Conservation (phyloP, 2,329 filamentous ascomycete species). For the Ceratocystis destructans region DNA sequence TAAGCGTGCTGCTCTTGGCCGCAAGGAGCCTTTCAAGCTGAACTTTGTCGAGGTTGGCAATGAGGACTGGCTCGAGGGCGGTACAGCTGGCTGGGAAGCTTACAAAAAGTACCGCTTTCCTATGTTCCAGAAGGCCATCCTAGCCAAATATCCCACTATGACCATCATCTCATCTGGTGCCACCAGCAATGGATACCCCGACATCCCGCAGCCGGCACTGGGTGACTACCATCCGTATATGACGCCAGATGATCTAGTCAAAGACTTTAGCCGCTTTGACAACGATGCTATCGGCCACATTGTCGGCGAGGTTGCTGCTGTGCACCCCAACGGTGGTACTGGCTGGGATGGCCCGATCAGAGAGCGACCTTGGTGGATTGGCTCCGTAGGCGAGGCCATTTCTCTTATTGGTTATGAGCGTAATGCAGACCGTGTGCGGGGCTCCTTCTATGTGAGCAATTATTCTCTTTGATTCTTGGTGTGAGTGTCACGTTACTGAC, state of each 20-base stretch:
- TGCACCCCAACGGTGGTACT: conserved; percentile 38
- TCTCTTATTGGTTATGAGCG: conserved; percentile 51
- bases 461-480: neutral
- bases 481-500: neutral
- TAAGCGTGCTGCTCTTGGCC: conserved; percentile 43
- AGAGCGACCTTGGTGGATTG: conserved; percentile 43
- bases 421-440: conserved; percentile 45
- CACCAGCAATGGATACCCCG: conserved; percentile 28
- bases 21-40: conserved; percentile 46
- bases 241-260: conserved; percentile 37
- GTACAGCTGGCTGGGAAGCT: conserved; percentile 33
- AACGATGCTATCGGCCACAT: conserved; percentile 29
- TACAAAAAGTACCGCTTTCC: conserved; percentile 44
- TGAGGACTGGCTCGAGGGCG: conserved; percentile 48
- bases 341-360: conserved; percentile 34
- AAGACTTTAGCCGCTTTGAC: conserved; percentile 40
- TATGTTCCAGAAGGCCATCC: conserved; percentile 46
- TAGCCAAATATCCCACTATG: conserved; percentile 41
- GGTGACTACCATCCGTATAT: conserved; percentile 41
- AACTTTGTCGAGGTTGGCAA: conserved; percentile 54
- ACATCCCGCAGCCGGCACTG: conserved; percentile 31
- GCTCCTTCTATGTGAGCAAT: conserved; percentile 32
- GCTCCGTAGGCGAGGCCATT: conserved; percentile 50
- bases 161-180: conserved; percentile 40
- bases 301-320: conserved; percentile 39